Conservation (phyloP, 495 filamentous ascomycete genomes). For the Oleoguttula mirabilis region DNA sequence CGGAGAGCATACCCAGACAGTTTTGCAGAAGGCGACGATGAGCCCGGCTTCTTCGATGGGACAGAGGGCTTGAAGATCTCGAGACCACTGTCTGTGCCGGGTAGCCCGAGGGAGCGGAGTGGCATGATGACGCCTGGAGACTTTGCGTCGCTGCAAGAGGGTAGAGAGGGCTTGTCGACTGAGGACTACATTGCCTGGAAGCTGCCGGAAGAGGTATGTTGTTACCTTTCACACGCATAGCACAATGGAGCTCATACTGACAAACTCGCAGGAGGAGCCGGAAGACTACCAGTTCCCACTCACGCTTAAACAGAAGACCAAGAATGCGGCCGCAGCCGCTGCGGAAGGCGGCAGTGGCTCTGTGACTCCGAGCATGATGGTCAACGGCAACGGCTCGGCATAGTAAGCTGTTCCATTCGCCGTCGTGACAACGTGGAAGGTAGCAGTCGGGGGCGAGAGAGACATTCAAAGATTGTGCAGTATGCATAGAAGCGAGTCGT, state of each 20-base stretch:
- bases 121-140: slow-evolving; percentile 99
- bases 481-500: too few species aligned
- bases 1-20: slow-evolving; percentile 82
- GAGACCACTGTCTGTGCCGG: slow-evolving; percentile 82
- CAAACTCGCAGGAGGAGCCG: slow-evolving; percentile 61
- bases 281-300: slow-evolving; percentile 91
- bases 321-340: slow-evolving; percentile 3
- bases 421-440: too few species aligned
- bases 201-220: slow-evolving; percentile 53
- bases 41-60: slow-evolving; percentile 71
- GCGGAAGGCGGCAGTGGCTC: slow-evolving; percentile 1
- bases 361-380: neutral
- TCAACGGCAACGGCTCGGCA: neutral
- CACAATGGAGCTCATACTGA: neutral
- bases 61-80: slow-evolving; percentile 78
- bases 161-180: slow-evolving; percentile 80
- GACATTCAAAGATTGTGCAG: too few species aligned
- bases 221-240: neutral
- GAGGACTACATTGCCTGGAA: slow-evolving; percentile 98
- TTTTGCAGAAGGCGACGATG: slow-evolving; percentile 61
- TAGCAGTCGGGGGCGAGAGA: too few species aligned
- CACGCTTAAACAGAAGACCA: slow-evolving; percentile 44
- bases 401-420: slow-evolving; percentile 3
- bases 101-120: slow-evolving; percentile 76
- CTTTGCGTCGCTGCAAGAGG: slow-evolving; percentile 91